These are phyloP conservation scores for Trametes sanguinea DNA, from an alignment of 768 basidiomycete species.

Conservation along the genomic window DNA sequence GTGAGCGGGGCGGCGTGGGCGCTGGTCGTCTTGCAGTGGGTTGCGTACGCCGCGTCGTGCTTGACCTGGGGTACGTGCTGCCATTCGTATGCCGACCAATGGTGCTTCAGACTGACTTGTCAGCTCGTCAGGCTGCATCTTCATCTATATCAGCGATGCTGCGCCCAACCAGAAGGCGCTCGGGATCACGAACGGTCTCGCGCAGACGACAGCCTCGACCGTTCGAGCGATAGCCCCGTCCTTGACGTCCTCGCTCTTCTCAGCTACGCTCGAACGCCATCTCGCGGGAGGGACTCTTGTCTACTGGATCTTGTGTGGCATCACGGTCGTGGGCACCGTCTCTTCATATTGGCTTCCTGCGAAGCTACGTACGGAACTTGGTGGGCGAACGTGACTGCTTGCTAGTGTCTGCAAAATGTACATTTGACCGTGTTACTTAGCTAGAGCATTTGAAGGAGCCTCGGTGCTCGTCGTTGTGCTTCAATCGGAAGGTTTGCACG, in stretches of 20 bases:
- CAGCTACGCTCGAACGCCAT: conserved; percentile 45
- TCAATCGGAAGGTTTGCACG: too few relatives aligned
- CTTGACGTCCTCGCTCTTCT: conserved; percentile 54
- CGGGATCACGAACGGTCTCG: conserved; percentile 53
- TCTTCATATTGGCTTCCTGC: conserved; percentile 49
- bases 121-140: conserved; percentile 25
- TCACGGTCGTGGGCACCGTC: conserved; percentile 21
- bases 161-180: conserved; percentile 36
- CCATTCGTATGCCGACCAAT: not conserved
- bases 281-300: conserved; percentile 47
- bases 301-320: conserved; percentile 25
- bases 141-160: conserved; percentile 34
- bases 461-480: too few relatives aligned
- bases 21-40: conserved; percentile 30
- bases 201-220: conserved; percentile 50
- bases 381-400: too few relatives aligned
- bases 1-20: conserved; percentile 33
- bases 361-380: conserved; percentile 5
- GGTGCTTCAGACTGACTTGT: too few relatives aligned
- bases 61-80: conserved; percentile 36
- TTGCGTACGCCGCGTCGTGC: conserved; percentile 27
- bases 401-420: too few relatives aligned
- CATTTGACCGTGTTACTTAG: too few relatives aligned
- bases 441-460: too few relatives aligned
- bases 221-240: conserved; percentile 54